Base-by-base conservation (phyloP, 768 basidiomycete genomes). In the Xerocomus potaroensis region DNA sequence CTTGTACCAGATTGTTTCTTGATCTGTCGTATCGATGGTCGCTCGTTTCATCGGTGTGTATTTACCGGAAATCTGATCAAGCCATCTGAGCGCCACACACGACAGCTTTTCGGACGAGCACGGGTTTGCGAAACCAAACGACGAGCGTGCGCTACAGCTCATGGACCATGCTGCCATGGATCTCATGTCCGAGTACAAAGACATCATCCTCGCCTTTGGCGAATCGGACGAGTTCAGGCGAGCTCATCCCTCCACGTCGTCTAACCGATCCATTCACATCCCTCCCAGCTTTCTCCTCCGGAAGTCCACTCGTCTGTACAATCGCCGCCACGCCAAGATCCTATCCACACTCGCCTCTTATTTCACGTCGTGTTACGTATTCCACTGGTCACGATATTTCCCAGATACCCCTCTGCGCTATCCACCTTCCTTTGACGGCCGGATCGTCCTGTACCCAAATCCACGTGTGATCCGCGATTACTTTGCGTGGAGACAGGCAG, bases 201-300 rank as follows among this genome's bases (percentile, higher is more conserved):
- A 96, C 61, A 79, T 96, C 47, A 72, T 90, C 11, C 74, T 96
- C 16, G 96, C 77, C 0, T 98, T 94, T 62, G 96, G 96, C 2
- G 90, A 99, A 71, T 96, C 93, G 16, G 96, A 99, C 64, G 96
- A 99, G 68, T 98, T 82, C 68, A 96, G 93, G 94, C 87, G 48
- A 41, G 58, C 19, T 24, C 32, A 12, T 22, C n/a, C 4, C 22
- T 3, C 26, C 4, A 10, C 6, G 31, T 23, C 16, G 4, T 31
- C 12, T 3, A 11, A 26, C 19, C 1, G 22, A 21, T 9, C 3
- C 34, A n/a, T n/a, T 41, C 44, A 26, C 27, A 45, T 54, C 4
- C 23, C 21, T 33, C 10, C 48, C 37, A 98, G 95, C 62, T 98
- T 99, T 59, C 77, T 98, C 43, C 76, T 99, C 37, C 80, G 82